phyloP scores from a whole-genome alignment of 2,329 filamentous ascomycete genomes.

The Fusarium torreyae region DNA sequence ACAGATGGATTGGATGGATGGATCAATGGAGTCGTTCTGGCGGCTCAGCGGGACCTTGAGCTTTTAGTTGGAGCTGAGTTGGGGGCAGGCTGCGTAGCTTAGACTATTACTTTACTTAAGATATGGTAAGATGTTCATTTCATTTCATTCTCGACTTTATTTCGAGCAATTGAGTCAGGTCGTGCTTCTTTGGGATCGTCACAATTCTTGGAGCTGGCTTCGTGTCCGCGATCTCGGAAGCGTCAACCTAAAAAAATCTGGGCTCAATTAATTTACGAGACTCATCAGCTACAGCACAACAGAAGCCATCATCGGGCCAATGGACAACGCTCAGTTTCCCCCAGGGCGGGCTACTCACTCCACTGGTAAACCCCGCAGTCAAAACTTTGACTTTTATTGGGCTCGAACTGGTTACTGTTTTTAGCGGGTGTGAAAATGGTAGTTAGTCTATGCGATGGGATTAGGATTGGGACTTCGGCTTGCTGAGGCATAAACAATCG shows the following conservation, averaged over 20 bases:
- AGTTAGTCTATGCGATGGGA: not conserved
- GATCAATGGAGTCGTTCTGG: constrained; percentile 34
- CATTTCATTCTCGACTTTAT: constrained; percentile 17
- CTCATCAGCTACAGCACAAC: constrained; percentile 31
- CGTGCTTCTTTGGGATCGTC: not conserved
- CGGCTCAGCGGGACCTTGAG: constrained; percentile 38
- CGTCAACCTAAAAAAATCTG: not conserved
- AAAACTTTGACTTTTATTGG: constrained; percentile 37
- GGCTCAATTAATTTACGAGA: constrained; percentile 1
- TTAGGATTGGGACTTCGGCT: constrained; percentile 16
- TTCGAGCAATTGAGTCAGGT: constrained; percentile 15
- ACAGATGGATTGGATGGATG: constrained; percentile 11
- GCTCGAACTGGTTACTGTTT: constrained; percentile 5
- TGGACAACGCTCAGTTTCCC: constrained; percentile 42
- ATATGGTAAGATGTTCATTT: not conserved
- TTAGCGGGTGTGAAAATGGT: constrained; percentile 17
- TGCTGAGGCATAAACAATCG: constrained; percentile 37
- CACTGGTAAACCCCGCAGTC: constrained; percentile 47
- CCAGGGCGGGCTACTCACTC: constrained; percentile 35
- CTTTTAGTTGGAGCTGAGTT: constrained; percentile 18
- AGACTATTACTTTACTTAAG: constrained; percentile 30
- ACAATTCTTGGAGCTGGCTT: not conserved
- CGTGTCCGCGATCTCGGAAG: not conserved
- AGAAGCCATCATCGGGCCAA: constrained; percentile 45
- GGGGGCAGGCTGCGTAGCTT: not conserved